Evolutionary conservation across 257 asterid genomes (phyloP), one percentile per base, ranked within the genome.

Genomic region (Eucommia ulmoides): DNA sequence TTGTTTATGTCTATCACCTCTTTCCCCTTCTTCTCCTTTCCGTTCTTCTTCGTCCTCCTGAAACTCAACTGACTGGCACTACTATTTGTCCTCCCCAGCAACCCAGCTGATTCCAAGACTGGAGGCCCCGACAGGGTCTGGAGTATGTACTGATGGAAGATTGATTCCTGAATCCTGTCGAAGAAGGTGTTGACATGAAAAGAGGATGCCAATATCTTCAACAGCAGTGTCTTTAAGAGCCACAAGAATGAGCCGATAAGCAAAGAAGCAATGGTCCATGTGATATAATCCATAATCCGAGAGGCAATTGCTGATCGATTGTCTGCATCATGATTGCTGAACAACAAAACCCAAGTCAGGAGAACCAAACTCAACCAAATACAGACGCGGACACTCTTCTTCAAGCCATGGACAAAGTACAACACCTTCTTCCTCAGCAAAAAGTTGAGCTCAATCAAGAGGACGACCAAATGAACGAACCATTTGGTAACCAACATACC

Each of bases 121-220:
- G 92, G 72, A 35, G 52, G 53, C 58, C 84, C 81, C 0, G 88
- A 79, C 2, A 85, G 70, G 0, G 77, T 67, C 65, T 71, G 76
- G 22, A 85, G 93, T 12, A 85, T 72, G 19, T 79, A 82, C 74
- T 85, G 88, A 73, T 85, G 92, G 46, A 77, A 85, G 12, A 85
- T 70, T 2, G 96, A 71, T 33, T 82, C 96, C 52, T 77, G 96
- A 56, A 85, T 85, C 42, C 82, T 75, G 19, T 79, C 96, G 19
- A 82, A 85, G 76, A 50, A 85, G 14, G 94, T 65, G 17, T 73
- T 65, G 10, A 79, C 94, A 24, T 85, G 94, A 61, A 69, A 85
- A 24, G 66, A 44, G 0, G 96, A 67, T 54, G 96, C 96, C 12
- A 77, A 69, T 5, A 77, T 8, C 62, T 85, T 85, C 2, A 85